phyloP scores from a whole-genome alignment of 2,329 filamentous ascomycete species.

The Nothophoma quercina region DNA sequence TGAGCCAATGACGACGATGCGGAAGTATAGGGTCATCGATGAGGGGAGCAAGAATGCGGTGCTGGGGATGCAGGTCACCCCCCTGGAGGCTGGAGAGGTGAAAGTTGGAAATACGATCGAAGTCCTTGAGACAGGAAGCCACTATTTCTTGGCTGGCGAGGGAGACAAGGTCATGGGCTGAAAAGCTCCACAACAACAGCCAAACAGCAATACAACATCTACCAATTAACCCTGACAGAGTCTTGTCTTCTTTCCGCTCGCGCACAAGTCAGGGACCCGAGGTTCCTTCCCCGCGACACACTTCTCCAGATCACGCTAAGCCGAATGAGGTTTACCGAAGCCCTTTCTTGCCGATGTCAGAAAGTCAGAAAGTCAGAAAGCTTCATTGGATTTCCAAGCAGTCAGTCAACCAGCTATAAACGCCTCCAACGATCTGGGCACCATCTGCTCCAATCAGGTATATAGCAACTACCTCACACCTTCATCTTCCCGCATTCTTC shows the following conservation, averaged over 20 bases:
- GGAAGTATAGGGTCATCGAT: conserved; percentile 67
- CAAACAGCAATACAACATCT: neutral
- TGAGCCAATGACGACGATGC: conserved; percentile 67
- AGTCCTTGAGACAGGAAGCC: conserved; percentile 43
- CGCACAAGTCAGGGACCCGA: neutral
- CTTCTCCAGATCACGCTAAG: neutral
- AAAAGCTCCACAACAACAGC: neutral
- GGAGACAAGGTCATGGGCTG: conserved; percentile 14
- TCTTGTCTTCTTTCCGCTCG: neutral
- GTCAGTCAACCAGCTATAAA: no score
- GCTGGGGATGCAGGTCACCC: conserved; percentile 72
- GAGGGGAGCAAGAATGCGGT: conserved; percentile 66
- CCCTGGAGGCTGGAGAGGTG: conserved; percentile 48
- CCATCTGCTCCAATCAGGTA: no score
- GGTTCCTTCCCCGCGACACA: neutral
- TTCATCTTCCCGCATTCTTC: no score
- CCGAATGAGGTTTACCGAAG: neutral
- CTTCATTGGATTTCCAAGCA: neutral
- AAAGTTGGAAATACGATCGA: conserved; percentile 45
- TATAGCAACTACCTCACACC: no score
- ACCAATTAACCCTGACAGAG: neutral
- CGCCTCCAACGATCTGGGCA: neutral
- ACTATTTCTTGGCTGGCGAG: conserved; percentile 34
- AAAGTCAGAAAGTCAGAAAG: conserved; percentile 6
- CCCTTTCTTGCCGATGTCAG: neutral